Evolutionary conservation across 192 early-diverging fungal genomes (phyloP), one percentile per base, ranked within the genome.

Genomic region (Chytriomyces confervae): DNA sequence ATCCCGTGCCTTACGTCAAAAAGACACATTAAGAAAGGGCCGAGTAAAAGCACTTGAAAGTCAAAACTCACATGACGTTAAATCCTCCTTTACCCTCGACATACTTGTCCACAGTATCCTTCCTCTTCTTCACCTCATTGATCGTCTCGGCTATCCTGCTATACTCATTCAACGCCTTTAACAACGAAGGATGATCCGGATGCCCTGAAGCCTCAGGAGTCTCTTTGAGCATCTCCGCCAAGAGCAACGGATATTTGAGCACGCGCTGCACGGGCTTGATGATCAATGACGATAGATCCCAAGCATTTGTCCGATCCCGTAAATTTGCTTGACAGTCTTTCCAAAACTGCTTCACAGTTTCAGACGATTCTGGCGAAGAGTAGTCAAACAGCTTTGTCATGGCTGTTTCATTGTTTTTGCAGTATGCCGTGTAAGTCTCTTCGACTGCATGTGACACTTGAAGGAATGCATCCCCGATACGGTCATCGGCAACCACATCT

Each of bases 231-330:
- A 92, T 85, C 81, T 84, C 90, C 70, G 91, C 90, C 47, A 98
- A 83, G 65, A 98, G 83, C 3, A 98, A 84, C 1, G 97, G 97
- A 79, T 97, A 97, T 82, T 96, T 96, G n/a, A 98, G 84, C n/a
- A 98, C 93, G 46, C 97, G 89, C 82, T 98, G 97, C 7, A 98
- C 95, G 13, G 97, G 97, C 78, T 98, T 98, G 82, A 98, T 95
- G 6, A 98, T 84, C 77, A 98, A 82, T 74, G 91, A 92, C 0
- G 92, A 87, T 73, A 98, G 84, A 83, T 98, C 97, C 97, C 97
- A 98, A 68, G 93, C 93, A 36, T 87, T 89, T 2, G 96, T 96
- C 75, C 84, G 81, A 6, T 91, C 93, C 62, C 91, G 85, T 43
- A 92, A 84, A 69, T 89, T 70, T 50, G 83, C 78, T 79, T 87